Evolutionary conservation across 768 basidiomycete genomes (phyloP), one percentile per base, ranked within the genome.

Genomic region (Tricholoma bakamatsutake): DNA sequence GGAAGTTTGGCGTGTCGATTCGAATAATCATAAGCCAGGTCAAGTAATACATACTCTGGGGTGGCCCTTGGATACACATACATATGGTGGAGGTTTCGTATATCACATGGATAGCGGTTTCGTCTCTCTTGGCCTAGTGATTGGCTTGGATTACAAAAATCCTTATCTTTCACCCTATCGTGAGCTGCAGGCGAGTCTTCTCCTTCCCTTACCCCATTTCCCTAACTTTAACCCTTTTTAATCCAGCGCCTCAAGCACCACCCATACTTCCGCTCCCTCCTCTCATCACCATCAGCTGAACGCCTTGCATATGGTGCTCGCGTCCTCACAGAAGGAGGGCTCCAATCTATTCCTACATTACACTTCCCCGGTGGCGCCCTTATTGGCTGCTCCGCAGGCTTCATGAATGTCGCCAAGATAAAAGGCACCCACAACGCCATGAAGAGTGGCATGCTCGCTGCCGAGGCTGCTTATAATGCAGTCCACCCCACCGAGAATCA

Each of bases 371-470:
- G 97, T 1, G 96, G 96, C 1, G 96, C 94, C 1, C 73, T 98
- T 27, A 84, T 99, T 37, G 97, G 96, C 0, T 98, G 95, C 72
- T 88, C 93, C 0, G 97, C 95, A 1, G 96, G 96, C 11, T 94
- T 98, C 68, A 81, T 99, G 57, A 98, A 98, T 72, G 81, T 97
- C 10, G 88, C 95, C 12, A 98, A 97, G 73, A 98, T 99, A 72
- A 98, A 98, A 67, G 96, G 96, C 12, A 96, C 95, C 0, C 97
- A 98, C 68, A 98, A 95, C 57, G 94, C 96, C 2, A 98, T 99
- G 97, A 95, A 98, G 79, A 92, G 88, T 35, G 97, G 97, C 28
- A 98, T 98, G 88, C 77, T 98, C 17, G 96, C 94, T 28, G 96
- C 93, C 1, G 95, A 99, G 68, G 80, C 90, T 0, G 91, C 91